These are phyloP conservation scores for Dothistroma septosporum DNA, from an alignment of 2,329 filamentous ascomycete genomes.

Conservation along the genomic window DNA sequence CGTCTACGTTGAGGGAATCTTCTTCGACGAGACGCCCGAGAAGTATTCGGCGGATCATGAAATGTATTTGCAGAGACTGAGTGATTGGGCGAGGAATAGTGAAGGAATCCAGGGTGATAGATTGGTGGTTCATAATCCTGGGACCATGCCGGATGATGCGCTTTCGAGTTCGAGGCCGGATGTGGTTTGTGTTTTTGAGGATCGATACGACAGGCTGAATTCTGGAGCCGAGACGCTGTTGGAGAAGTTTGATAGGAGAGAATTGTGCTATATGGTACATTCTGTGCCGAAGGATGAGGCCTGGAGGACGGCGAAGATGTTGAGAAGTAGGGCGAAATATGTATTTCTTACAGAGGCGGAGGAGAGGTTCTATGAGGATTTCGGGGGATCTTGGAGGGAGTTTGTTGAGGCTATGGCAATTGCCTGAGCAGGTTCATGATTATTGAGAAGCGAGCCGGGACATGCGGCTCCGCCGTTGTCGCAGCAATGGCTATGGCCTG, in stretches of 20 bases:
- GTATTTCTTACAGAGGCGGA: not conserved
- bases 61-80: not conserved
- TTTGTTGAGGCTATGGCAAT: constrained; percentile 1
- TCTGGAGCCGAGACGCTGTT: not conserved
- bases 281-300: not conserved
- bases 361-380: not conserved
- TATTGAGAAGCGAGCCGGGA: too few relatives aligned
- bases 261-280: constrained; percentile 1
- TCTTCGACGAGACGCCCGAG: constrained; percentile 31
- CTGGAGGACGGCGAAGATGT: not conserved
- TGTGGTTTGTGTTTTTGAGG: constrained; percentile 1
- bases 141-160: not conserved
- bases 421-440: not conserved
- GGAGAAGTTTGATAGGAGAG: not conserved
- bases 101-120: not conserved
- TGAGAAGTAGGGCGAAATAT: not conserved
- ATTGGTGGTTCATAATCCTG: not conserved
- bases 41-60: not conserved
- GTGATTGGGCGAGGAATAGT: constrained; percentile 2
- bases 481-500: not conserved
- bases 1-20: constrained; percentile 29
- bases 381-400: not conserved
- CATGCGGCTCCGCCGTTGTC: not conserved
- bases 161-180: not conserved
- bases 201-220: not conserved